Evolutionary conservation across 1,139 yeast genomes (phyloP).

Genomic region (Scheffersomyces quercinus): DNA sequence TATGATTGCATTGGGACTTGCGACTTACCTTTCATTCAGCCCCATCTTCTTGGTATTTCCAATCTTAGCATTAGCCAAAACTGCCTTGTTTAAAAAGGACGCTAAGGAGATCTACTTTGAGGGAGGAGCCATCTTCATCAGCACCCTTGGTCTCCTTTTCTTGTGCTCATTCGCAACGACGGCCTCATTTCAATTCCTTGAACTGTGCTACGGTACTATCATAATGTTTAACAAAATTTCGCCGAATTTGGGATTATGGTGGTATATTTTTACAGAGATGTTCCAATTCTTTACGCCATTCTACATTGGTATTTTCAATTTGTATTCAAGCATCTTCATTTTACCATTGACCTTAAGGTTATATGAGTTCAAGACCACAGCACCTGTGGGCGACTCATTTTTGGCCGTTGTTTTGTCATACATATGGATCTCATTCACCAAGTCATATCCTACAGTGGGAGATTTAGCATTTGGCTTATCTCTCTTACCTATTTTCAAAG

Average conservation of each 20-base stretch:
- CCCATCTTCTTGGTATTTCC: slow-evolving; percentile 62
- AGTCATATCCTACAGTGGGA: slow-evolving; percentile 86
- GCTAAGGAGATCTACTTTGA: slow-evolving; percentile 17
- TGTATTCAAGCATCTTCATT: slow-evolving; percentile 67
- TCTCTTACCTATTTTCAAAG: slow-evolving; percentile 56
- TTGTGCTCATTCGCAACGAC: slow-evolving; percentile 32
- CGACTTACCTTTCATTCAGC: slow-evolving; percentile 65
- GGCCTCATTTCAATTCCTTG: slow-evolving; percentile 49
- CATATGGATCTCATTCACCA: slow-evolving; percentile 72
- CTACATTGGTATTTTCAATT: slow-evolving; percentile 79
- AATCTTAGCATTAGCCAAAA: slow-evolving; percentile 40
- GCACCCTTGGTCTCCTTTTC: slow-evolving; percentile 34
- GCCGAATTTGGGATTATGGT: slow-evolving; percentile 94
- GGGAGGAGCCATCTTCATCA: slow-evolving; percentile 26
- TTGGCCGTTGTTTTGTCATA: slow-evolving; percentile 64
- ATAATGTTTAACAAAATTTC: slow-evolving; percentile 65
- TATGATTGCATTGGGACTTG: slow-evolving; percentile 57
- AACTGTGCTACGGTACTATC: slow-evolving; percentile 62
- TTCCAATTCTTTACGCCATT: slow-evolving; percentile 86
- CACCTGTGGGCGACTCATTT: slow-evolving; percentile 50
- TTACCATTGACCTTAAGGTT: slow-evolving; percentile 77
- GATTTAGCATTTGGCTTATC: slow-evolving; percentile 74
- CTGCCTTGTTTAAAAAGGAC: slow-evolving; percentile 11
- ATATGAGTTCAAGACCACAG: slow-evolving; percentile 18
- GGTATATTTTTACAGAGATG: slow-evolving; percentile 97